Evolutionary conservation across 2,329 filamentous ascomycete genomes (phyloP).

Genomic region (Fusarium ramigenum): DNA sequence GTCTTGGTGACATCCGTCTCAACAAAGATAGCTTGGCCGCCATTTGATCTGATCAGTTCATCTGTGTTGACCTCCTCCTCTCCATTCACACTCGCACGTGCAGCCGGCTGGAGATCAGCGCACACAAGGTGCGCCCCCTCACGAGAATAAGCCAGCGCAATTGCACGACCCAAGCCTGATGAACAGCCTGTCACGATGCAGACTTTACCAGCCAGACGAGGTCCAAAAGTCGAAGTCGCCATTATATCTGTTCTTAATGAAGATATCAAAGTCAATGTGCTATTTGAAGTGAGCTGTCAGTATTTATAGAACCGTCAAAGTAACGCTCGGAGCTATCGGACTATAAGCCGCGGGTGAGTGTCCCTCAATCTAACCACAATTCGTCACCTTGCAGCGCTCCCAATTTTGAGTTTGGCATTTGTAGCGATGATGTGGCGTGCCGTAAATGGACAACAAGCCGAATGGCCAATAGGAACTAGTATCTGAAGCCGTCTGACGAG

Average conservation of each 20-base stretch:
- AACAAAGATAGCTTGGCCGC: slow-evolving; percentile 53
- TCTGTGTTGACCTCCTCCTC: slow-evolving; percentile 43
- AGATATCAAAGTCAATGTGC: no score
- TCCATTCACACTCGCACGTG: slow-evolving; percentile 38
- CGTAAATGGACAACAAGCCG: slow-evolving; percentile 5
- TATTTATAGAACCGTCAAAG: neutral
- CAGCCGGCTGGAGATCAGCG: slow-evolving; percentile 49
- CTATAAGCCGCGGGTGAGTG: neutral
- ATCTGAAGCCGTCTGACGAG: neutral
- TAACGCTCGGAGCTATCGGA: neutral
- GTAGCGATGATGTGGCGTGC: neutral
- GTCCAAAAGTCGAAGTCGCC: neutral
- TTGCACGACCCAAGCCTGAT: slow-evolving; percentile 57
- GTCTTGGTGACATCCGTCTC: slow-evolving; percentile 54
- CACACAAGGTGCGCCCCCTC: slow-evolving; percentile 56
- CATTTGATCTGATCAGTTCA: slow-evolving; percentile 48
- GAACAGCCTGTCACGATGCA: slow-evolving; percentile 58
- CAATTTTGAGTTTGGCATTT: neutral
- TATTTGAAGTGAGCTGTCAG: fast-evolving
- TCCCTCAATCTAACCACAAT: neutral
- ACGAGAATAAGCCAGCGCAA: slow-evolving; percentile 53
- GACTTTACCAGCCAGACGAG: slow-evolving; percentile 41
- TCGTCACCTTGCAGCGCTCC: neutral
- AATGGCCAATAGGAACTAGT: neutral
- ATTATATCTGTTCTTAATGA: neutral